Evolutionary conservation across 2,329 filamentous ascomycete genomes (phyloP), one percentile per base, ranked within the genome.

Genomic region (Neonectria ditissima): DNA sequence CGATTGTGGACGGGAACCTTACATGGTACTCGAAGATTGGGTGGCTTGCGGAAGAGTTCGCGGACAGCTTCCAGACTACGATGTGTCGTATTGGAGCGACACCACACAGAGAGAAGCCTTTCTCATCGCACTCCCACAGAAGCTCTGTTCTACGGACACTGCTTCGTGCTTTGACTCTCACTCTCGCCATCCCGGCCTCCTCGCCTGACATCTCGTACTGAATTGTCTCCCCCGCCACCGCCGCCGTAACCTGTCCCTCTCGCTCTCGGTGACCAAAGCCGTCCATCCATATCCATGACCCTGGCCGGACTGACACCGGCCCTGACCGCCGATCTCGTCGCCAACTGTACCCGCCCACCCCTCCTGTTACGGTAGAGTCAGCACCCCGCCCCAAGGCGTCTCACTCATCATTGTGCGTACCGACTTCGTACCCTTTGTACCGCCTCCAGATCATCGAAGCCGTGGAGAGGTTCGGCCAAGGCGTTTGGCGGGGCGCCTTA

Each of bases 311-410:
- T 37, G 34, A 14, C 14, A 37, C 58, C 66, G 68, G 72, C 68
- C 62, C 60, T 73, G 67, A 73, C 70, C 69, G 70, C 70, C 64
- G 70, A 69, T 69, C 69, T 63, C 61, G 67, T 63, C 63, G 60
- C 56, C 64, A 62, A 68, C 69, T 37, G 34, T 16, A 37, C 34
- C 14, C 34, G 16, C 34, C 65, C 45, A 28, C 45, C 37, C 30
- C 37, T 30, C 55, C 48, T 37, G 14, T 37, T n/a, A n/a, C 34
- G 70, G 48, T 20, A 41, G 18, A 53, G 39, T 59, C 56, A 53
- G 56, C 56, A 59, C 48, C 56, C 56, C 56, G 43, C 48, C 43
- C 50, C 16, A 30, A 24, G 11, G 18, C 28, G 47, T 50, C 47
- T 18, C 47, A 50, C 26, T 30, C n/a, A 20, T 18, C 28, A 50